Evolutionary conservation across 805 yeast species (phyloP).

Genomic region (Kuraishia hungarica): DNA sequence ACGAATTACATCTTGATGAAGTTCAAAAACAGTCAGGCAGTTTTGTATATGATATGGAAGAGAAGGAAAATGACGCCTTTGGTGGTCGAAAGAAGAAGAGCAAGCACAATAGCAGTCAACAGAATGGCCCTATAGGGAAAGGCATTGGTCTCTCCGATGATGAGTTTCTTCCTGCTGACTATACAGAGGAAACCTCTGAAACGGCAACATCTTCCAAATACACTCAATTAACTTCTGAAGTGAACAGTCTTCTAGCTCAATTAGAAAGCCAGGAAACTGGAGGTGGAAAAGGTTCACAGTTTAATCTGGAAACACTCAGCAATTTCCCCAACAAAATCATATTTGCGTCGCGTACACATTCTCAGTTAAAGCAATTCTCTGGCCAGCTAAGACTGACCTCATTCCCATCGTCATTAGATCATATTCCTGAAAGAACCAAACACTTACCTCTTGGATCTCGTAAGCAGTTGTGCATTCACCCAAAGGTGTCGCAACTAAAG

Average conservation of each 20-base stretch:
- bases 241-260: not conserved
- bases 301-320: not conserved
- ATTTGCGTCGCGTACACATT: slow-evolving; percentile 84
- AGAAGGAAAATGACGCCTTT: slow-evolving; percentile 1
- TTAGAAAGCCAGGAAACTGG: not conserved
- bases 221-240: not conserved
- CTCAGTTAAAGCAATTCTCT: slow-evolving; percentile 77
- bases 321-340: not conserved
- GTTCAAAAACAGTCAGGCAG: slow-evolving; percentile 1
- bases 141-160: not conserved
- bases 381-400: slow-evolving; percentile 56
- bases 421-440: slow-evolving; percentile 44
- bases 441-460: slow-evolving; percentile 75
- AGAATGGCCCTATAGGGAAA: not conserved
- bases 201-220: not conserved
- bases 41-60: not conserved
- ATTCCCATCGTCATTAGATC: slow-evolving; percentile 52
- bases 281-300: not conserved
- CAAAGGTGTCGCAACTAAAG: slow-evolving; percentile 40
- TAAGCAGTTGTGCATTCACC: slow-evolving; percentile 75
- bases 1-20: slow-evolving; percentile 29
- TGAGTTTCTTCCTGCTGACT: not conserved
- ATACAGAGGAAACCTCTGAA: not conserved
- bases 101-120: not conserved
- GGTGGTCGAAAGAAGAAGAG: slow-evolving; percentile 13